A percentile compares a stretch with the other conserved stretches of the same genome.
Evolutionary conservation across 2,329 filamentous ascomycete species (phyloP).

Genomic region (Hansfordia pulvinata): DNA sequence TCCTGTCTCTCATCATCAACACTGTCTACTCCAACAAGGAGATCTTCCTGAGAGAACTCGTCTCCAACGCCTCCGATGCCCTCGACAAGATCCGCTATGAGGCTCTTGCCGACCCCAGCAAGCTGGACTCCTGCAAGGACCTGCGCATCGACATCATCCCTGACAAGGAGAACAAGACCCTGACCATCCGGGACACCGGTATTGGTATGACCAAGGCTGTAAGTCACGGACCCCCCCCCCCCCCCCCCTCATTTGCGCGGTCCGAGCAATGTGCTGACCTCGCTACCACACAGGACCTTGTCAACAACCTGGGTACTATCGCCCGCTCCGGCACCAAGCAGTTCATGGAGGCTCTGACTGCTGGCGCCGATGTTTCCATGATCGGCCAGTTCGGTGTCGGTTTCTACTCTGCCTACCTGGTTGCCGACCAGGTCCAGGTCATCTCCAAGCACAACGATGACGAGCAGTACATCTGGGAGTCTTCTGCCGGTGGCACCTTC

Average conservation of each 20-base stretch:
- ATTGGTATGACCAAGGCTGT: conserved; percentile 99
- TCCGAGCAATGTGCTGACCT: conserved; percentile 20
- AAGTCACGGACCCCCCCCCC: conserved; percentile 31
- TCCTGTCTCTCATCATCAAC: conserved; percentile 99
- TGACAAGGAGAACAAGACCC: conserved; percentile 92
- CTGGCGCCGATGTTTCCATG: conserved; percentile 99
- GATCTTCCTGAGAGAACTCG: conserved; percentile 96
- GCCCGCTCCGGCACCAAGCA: conserved; percentile 99
- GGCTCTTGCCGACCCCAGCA: conserved; percentile 89
- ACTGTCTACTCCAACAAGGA: conserved; percentile 99
- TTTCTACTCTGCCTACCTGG: conserved; percentile 99
- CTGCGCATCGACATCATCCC: conserved; percentile 98
- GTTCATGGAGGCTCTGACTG: conserved; percentile 99
- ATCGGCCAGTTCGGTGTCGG: conserved; percentile 99
- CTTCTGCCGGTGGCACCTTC: conserved; percentile 93
- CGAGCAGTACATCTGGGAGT: conserved; percentile 99
- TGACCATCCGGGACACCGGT: conserved; percentile 95
- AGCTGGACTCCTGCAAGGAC: conserved; percentile 96
- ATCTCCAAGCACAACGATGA: conserved; percentile 99
- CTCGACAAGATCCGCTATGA: conserved; percentile 99
- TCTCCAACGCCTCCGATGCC: conserved; percentile 97
- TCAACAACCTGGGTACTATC: conserved; percentile 99
- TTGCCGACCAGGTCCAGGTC: conserved; percentile 91
- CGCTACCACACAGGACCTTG: conserved; percentile 60
- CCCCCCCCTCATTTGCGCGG: not conserved